phyloP scores from a whole-genome alignment of 352 stramenopile genomes.

The Pythium dissimile region DNA sequence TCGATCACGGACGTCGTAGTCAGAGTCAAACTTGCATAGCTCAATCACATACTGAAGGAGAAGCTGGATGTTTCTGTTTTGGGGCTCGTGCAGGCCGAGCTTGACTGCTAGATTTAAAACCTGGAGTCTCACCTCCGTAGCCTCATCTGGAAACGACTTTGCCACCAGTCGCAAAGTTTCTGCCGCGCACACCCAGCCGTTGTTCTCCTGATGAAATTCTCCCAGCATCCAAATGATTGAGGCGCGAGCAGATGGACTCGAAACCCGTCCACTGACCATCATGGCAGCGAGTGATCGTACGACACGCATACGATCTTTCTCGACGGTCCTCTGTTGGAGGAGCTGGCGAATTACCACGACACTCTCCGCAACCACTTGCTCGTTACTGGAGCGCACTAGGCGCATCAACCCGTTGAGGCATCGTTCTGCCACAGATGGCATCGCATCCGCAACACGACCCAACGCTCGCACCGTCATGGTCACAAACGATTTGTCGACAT shows the following conservation, averaged over 20 bases:
- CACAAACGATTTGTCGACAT: constrained; percentile 95
- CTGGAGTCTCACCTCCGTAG: constrained; percentile 86
- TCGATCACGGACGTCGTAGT: constrained; percentile 92
- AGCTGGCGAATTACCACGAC: constrained; percentile 95
- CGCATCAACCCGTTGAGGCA: constrained; percentile 89
- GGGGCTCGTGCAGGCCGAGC: constrained; percentile 70
- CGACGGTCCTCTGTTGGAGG: constrained; percentile 84
- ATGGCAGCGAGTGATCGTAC: constrained; percentile 76
- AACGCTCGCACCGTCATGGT: constrained; percentile 92
- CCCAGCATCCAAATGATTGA: constrained; percentile 93
- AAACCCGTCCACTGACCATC: constrained; percentile 69
- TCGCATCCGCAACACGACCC: constrained; percentile 90
- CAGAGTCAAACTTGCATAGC: constrained; percentile 89
- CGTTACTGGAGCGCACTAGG: constrained; percentile 80
- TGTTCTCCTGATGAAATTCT: constrained; percentile 80
- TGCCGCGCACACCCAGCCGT: constrained; percentile 58
- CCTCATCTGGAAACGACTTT: constrained; percentile 86
- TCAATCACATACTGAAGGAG: constrained; percentile 91
- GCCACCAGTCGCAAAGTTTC: constrained; percentile 88
- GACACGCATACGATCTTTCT: constrained; percentile 74
- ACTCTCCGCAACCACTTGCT: constrained; percentile 92
- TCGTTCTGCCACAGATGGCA: constrained; percentile 86
- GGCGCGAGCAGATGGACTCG: constrained; percentile 70
- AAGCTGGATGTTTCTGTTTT: constrained; percentile 68
- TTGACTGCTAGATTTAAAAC: constrained; percentile 93